Evolutionary conservation across 2,329 filamentous ascomycete species (phyloP).

Genomic region (Colletotrichum coccodes): DNA sequence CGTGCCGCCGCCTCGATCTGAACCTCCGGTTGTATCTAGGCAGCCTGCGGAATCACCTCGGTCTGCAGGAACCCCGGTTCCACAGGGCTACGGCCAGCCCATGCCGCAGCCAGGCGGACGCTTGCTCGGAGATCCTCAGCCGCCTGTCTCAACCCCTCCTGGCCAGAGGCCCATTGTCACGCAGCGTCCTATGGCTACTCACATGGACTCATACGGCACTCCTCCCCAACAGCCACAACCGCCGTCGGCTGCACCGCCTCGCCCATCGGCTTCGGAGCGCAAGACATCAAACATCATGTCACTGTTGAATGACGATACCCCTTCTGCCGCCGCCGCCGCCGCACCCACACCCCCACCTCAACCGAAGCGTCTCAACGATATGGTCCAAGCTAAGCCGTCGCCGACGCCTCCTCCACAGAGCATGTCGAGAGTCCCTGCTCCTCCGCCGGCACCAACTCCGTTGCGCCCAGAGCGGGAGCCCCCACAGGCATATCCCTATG

Average conservation of each 20-base stretch:
- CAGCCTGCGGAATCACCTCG: conserved; percentile 54
- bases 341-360: conserved; percentile 36
- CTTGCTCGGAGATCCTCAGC: conserved; percentile 51
- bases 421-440: conserved; percentile 51
- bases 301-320: conserved; percentile 69
- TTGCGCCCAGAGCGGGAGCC: conserved; percentile 63
- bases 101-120: conserved; percentile 53
- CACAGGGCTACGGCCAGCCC: conserved; percentile 48
- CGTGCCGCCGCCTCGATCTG: conserved; percentile 48
- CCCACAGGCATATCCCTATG: conserved; percentile 58
- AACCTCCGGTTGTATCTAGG: conserved; percentile 51
- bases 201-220: conserved; percentile 44
- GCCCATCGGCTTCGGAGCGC: conserved; percentile 57
- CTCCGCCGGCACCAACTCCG: conserved; percentile 50
- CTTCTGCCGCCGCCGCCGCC: conserved; percentile 50
- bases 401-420: conserved; percentile 60
- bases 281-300: conserved; percentile 74
- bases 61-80: conserved; percentile 42
- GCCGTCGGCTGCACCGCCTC: conserved; percentile 50
- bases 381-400: conserved; percentile 55
- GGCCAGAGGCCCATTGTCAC: conserved; percentile 32
- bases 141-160: conserved; percentile 42
- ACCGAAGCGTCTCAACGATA: conserved; percentile 61
- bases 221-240: conserved; percentile 43
- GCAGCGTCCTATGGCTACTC: conserved; percentile 43